Evolutionary conservation across 306 rosid species (phyloP), one percentile per base, ranked within the genome.

Genomic region (Prunus armeniaca): DNA sequence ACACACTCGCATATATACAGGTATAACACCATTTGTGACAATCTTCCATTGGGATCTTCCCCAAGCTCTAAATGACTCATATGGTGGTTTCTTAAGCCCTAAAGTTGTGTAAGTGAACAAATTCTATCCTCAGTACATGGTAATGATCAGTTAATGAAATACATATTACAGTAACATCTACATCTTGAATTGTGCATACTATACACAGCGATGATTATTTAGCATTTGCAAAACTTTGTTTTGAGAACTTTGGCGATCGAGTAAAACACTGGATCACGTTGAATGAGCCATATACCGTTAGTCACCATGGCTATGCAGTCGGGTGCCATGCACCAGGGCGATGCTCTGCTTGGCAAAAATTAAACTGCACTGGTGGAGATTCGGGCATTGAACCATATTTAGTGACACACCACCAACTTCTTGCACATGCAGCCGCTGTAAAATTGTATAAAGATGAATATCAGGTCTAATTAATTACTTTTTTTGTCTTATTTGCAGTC

Each of bases 321-420:
- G 79, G 83, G 24, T 4, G 1, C 3, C 56, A 74, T 3, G 83
- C 87, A 3, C 91, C 79, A 0, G 24, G 81, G 11, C 43, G 94
- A 54, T 89, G 91, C 71, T 89, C 90, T 3, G 4, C 56, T 0
- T 87, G 91, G 94, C 89, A 79, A 54, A 41, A 78, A 0, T 45
- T 12, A 32, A 88, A 83, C 56, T 92, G 96, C 76, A 79, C 80
- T 0, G 91, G 89, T 0, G 97, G 97, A 2, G 75, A 92, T 80
- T 87, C 96, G 0, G 87, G 81, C 18, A 92, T 84, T 0, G 93
- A 92, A 73, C 96, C 97, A 4, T 92, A 92, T 69, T n/a, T 84
- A 51, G 85, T 76, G 19, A 12, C 90, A 0, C 97, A 92, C 57
- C 18, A 87, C 65, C 88, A 57, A 34, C 81, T 92, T 54, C 89